Evolutionary conservation across 306 rosid genomes (phyloP).

Genomic region (Cucurbita pepo): DNA sequence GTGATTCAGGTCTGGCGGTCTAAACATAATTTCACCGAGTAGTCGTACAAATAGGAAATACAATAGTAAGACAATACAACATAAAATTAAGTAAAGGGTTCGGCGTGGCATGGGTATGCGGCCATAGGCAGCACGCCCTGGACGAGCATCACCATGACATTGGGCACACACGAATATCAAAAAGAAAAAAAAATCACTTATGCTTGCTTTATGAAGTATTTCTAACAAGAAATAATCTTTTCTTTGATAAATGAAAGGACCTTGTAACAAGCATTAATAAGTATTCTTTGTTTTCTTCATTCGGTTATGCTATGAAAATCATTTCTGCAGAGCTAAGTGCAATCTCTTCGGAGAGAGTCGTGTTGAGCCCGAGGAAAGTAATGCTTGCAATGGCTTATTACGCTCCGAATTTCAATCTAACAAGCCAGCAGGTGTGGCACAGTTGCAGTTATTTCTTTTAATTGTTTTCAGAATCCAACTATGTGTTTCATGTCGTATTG

Average conservation of each 20-base stretch:
- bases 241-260: background rate
- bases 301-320: background rate
- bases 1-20: too few relatives aligned
- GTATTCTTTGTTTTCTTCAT: background rate
- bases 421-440: constrained; percentile 56
- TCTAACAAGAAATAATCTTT: background rate
- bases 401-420: constrained; percentile 59
- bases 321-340: constrained; percentile 35
- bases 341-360: constrained; percentile 27
- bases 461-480: background rate
- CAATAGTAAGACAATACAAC: too few relatives aligned
- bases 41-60: too few relatives aligned
- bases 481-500: background rate
- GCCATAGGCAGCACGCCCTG: too few relatives aligned
- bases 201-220: background rate
- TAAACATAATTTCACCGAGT: too few relatives aligned
- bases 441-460: background rate
- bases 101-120: too few relatives aligned
- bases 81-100: too few relatives aligned
- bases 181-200: background rate
- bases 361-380: constrained; percentile 39
- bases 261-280: background rate
- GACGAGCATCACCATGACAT: too few relatives aligned
- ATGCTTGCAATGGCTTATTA: constrained; percentile 59
- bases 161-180: background rate